These are phyloP conservation scores for Begonia fuchsioides DNA, from an alignment of 306 rosid genomes.

Conservation along the genomic window DNA sequence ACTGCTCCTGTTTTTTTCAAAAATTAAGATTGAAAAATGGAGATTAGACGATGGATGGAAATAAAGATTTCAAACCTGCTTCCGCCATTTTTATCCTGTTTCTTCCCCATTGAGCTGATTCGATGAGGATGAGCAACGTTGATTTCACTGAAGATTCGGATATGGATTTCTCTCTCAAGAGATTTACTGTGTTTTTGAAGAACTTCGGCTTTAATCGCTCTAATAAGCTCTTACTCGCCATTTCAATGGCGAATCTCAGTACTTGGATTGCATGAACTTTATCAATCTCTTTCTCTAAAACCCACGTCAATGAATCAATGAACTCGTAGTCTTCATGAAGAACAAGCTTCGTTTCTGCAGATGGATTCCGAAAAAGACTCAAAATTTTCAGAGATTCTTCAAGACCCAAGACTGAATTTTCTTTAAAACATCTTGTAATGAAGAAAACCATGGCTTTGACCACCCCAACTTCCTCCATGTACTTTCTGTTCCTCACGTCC, in stretches of 20 bases:
- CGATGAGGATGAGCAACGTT: constrained; percentile 43
- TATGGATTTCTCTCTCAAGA: too few species aligned
- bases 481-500: neutral
- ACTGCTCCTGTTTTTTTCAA: constrained; percentile 6
- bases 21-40: too few species aligned
- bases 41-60: too few species aligned
- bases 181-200: constrained; percentile 8
- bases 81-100: constrained; percentile 62
- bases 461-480: neutral
- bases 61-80: too few species aligned
- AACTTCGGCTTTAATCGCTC: constrained; percentile 14
- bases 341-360: neutral
- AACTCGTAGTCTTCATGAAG: too few species aligned
- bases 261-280: constrained; percentile 22
- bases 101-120: constrained; percentile 62
- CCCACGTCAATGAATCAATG: too few species aligned
- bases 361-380: neutral
- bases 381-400: neutral
- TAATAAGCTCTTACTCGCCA: constrained; percentile 35
- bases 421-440: too few species aligned
- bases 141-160: constrained; percentile 20
- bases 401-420: neutral
- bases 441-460: neutral
- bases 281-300: neutral
- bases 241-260: constrained; percentile 31